Percentiles rank a stretch among this genome's conserved stretches.
phyloP scores from a whole-genome alignment of 176 grass and related monocot species.

The Themeda triandra region DNA sequence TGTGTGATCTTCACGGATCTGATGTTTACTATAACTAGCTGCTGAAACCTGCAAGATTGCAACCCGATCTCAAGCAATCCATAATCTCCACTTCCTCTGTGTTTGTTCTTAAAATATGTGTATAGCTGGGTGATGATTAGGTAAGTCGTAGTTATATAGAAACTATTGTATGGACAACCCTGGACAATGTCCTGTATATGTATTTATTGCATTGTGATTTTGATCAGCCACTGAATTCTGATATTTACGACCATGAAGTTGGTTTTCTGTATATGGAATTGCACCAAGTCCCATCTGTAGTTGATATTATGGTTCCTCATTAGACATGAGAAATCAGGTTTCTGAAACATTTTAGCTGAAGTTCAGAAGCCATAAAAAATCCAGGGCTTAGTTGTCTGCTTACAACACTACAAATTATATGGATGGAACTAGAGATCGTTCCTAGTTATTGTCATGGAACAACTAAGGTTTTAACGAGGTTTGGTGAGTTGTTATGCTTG shows the following conservation, averaged over 20 bases:
- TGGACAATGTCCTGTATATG: not conserved
- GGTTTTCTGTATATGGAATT: not conserved
- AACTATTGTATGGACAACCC: not conserved
- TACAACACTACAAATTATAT: not conserved
- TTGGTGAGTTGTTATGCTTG: not conserved
- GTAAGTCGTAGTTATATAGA: not conserved
- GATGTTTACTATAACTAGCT: not conserved
- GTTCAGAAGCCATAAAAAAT: not conserved
- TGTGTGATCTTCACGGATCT: not conserved
- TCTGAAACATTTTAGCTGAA: not conserved
- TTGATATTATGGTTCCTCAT: not conserved
- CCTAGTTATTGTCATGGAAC: not conserved
- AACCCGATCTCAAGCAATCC: not conserved
- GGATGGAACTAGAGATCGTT: not conserved
- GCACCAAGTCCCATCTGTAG: not conserved
- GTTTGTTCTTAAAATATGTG: constrained; percentile 19
- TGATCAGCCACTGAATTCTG: not conserved
- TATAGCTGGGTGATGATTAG: constrained; percentile 11
- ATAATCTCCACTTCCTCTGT: not conserved
- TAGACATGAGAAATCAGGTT: not conserved
- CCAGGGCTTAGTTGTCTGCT: not conserved
- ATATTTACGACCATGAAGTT: not conserved
- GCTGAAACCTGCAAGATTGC: not conserved
- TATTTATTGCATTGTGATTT: not conserved
- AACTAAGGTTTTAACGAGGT: no score